Evolutionary conservation across 371 early-diverging fungal species (phyloP).

Genomic region (Rhizopus stolonifer): DNA sequence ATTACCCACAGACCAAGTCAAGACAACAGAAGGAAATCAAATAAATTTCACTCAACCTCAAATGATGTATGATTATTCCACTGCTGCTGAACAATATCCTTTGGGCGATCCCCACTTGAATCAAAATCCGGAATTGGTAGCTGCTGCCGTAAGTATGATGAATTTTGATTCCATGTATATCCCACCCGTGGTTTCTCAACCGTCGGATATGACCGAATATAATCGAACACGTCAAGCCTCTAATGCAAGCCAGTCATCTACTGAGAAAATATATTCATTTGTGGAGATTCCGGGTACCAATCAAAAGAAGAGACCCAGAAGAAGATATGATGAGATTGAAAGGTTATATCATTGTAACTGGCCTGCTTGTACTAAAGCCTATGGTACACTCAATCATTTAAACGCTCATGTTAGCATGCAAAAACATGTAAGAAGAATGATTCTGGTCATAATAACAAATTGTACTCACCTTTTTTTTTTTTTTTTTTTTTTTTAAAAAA

Average conservation of each 20-base stretch:
- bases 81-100: neutral
- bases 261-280: conserved; percentile 62
- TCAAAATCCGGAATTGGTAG: neutral
- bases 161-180: conserved; percentile 8
- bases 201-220: neutral
- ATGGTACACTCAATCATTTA: conserved; percentile 73
- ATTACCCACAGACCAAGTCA: conserved; percentile 7
- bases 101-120: neutral
- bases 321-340: conserved; percentile 71
- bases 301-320: conserved; percentile 65
- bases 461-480: neutral
- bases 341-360: conserved; percentile 67
- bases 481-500: conserved; percentile 5
- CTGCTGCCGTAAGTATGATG: conserved; percentile 10
- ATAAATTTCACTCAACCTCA: neutral
- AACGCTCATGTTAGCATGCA: conserved; percentile 77
- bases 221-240: conserved; percentile 31
- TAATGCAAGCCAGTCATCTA: conserved; percentile 30
- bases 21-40: neutral
- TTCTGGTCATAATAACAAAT: neutral
- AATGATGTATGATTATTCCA: neutral
- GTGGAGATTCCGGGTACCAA: conserved; percentile 63
- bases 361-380: conserved; percentile 64
- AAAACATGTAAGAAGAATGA: conserved; percentile 65
- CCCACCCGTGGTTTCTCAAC: neutral